Conservation (phyloP, 371 early-diverging fungal genomes). For the Capniomyces stellatus region DNA sequence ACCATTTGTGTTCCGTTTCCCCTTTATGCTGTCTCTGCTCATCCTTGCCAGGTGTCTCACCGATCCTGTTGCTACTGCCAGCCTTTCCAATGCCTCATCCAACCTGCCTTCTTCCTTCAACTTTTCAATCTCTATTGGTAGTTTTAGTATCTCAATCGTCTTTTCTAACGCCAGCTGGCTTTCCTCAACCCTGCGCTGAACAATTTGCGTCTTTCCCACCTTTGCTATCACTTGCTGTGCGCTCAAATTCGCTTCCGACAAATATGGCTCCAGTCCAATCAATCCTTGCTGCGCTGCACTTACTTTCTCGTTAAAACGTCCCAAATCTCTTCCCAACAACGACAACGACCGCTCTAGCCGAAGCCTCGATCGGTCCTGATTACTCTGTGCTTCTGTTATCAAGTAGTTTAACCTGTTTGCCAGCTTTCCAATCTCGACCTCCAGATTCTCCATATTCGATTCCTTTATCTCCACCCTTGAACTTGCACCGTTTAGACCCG, state of each 20-base stretch:
- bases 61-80: not conserved
- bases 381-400: not conserved
- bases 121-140: not conserved
- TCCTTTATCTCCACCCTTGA: not conserved
- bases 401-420: not conserved
- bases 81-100: not conserved
- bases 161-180: not conserved
- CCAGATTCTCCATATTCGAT: not conserved
- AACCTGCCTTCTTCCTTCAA: not conserved
- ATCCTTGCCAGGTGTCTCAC: not conserved
- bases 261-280: not conserved
- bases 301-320: not conserved
- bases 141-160: not conserved
- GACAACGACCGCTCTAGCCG: not conserved
- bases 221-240: not conserved
- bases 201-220: not conserved
- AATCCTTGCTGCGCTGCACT: not conserved
- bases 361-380: not conserved
- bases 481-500: not conserved
- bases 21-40: too few species aligned
- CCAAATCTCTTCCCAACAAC: not conserved
- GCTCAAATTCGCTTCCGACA: not conserved
- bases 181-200: not conserved
- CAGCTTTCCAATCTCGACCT: not conserved
- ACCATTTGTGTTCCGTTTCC: too few species aligned